These are phyloP conservation scores for Rhododendron ferrugineum DNA, from an alignment of 148 eudicot genomes.

Conservation along the genomic window DNA sequence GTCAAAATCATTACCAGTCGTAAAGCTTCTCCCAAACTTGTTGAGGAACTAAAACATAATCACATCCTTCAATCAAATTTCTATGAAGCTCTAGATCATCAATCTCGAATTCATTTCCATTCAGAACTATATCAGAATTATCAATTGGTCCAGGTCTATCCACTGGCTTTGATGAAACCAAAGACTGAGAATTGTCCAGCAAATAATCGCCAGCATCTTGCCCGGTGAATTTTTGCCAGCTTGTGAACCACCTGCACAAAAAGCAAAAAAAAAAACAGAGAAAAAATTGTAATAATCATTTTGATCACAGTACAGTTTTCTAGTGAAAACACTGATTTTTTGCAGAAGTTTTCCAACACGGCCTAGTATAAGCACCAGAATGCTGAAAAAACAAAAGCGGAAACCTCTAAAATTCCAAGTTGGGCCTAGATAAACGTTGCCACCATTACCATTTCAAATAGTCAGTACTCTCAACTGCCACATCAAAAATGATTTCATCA, in stretches of 20 bases:
- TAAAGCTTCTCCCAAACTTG: constrained; percentile 75
- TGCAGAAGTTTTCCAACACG: background rate
- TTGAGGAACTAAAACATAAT: constrained; percentile 80
- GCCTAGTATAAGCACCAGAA: background rate
- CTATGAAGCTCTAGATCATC: constrained; percentile 51
- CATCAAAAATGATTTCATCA: background rate
- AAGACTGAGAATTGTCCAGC: constrained; percentile 29
- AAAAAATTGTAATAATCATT: background rate
- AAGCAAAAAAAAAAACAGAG: background rate
- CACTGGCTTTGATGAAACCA: constrained; percentile 11
- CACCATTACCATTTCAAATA: background rate
- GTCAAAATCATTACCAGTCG: constrained; percentile 42
- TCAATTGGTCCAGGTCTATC: constrained; percentile 81
- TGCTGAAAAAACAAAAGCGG: background rate
- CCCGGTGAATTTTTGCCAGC: constrained; percentile 68
- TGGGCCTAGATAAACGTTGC: background rate
- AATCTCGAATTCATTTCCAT: constrained; percentile 27
- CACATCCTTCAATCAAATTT: constrained; percentile 58
- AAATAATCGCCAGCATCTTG: constrained; percentile 34
- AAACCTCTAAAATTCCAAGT: background rate
- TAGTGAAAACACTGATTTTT: background rate
- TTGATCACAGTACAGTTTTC: background rate
- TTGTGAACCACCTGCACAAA: constrained; percentile 61
- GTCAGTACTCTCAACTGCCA: background rate
- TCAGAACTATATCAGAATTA: constrained; percentile 52